These are phyloP conservation scores for Calonectria pseudoturangicola DNA, from an alignment of 2,329 filamentous ascomycete species.

Conservation along the genomic window DNA sequence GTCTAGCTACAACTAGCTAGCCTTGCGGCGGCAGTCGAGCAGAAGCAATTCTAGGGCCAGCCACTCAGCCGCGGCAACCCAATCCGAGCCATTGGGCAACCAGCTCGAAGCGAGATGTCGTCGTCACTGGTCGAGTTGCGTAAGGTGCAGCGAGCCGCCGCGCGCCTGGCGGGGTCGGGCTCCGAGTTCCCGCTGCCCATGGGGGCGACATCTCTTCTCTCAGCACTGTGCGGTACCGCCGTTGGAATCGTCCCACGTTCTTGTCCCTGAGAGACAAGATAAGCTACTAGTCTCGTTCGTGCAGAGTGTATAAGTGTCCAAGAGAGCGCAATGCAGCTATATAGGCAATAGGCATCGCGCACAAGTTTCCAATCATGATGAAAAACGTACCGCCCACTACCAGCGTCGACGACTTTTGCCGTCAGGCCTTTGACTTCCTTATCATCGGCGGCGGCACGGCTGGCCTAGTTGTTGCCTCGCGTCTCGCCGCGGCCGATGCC, in stretches of 20 bases:
- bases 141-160: not conserved
- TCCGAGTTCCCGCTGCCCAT: not conserved
- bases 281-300: not conserved
- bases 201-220: not conserved
- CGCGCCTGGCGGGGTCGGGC: not conserved
- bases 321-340: conserved; percentile 3
- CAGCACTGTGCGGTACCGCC: not conserved
- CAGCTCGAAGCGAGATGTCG: conserved; percentile 4
- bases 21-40: conserved; percentile 11
- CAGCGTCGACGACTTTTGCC: conserved; percentile 50
- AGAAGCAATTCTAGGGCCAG: conserved; percentile 2
- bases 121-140: conserved; percentile 1
- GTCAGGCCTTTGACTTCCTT: conserved; percentile 59
- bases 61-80: conserved; percentile 9
- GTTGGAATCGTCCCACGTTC: not conserved
- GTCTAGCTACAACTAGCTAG: not conserved
- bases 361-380: conserved; percentile 37
- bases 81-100: not conserved
- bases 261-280: not conserved
- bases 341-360: not conserved
- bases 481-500: conserved; percentile 64
- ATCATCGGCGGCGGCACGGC: conserved; percentile 74
- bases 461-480: conserved; percentile 69
- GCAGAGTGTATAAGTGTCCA: conserved; percentile 32
- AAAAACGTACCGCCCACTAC: conserved; percentile 9